phyloP scores from a whole-genome alignment of 805 yeast genomes.

The Zygosaccharomyces siamensis region DNA sequence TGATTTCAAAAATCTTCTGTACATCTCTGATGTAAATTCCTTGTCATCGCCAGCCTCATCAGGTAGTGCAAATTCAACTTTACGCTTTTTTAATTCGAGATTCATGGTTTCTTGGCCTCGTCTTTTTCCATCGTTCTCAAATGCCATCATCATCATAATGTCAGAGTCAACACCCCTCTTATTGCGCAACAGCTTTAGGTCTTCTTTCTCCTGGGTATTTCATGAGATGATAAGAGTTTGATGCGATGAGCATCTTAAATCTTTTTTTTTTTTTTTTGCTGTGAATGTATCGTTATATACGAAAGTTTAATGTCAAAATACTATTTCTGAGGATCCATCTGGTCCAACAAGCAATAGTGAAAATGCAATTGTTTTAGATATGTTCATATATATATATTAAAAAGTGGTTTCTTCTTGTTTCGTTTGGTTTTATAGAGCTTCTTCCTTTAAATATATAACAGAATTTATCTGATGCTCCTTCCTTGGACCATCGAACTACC shows the following conservation, averaged over 20 bases:
- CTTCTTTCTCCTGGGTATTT: background rate
- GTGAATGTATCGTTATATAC: background rate
- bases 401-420: background rate
- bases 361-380: background rate
- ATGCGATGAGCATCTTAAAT: slow-evolving; percentile 16
- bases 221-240: background rate
- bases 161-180: background rate
- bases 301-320: background rate
- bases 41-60: slow-evolving; percentile 13
- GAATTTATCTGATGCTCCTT: slow-evolving; percentile 25
- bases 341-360: background rate
- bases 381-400: background rate
- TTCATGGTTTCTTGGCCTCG: slow-evolving; percentile 13
- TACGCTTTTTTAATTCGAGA: slow-evolving; percentile 29
- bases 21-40: slow-evolving; percentile 36
- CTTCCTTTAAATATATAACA: background rate
- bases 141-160: slow-evolving; percentile 29
- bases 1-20: slow-evolving; percentile 48
- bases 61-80: slow-evolving; percentile 26
- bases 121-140: slow-evolving; percentile 29
- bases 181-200: background rate
- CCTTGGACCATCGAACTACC: slow-evolving; percentile 36
- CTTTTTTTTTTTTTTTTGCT: slow-evolving; percentile 10
- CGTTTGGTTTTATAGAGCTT: slow-evolving; percentile 1
- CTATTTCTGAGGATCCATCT: background rate